Base-by-base conservation (phyloP, 2,329 filamentous ascomycete genomes). In the Purpureocillium lavendulum region DNA sequence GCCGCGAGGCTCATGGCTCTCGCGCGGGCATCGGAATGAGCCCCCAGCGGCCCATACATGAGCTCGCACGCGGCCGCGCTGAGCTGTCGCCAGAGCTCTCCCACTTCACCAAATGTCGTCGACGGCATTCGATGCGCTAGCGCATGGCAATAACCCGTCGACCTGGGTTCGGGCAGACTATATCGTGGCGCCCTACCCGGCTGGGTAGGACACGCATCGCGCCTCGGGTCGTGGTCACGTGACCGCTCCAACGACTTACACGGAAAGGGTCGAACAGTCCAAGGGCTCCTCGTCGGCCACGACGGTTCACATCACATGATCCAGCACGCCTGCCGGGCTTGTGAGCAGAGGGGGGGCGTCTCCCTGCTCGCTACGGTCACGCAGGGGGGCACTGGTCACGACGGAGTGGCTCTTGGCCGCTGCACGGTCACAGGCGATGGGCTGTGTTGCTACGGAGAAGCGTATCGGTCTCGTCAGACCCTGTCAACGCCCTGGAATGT, bases 1-100 rank as follows among this genome's bases (percentile, higher is more conserved):
- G 30, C 44, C 69, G 2, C 54, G 54, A 12, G 73, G 70, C 3
- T 52, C 48, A 1, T 80, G 74, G 75, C 45, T 71, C 12, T 21
- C 47, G 13, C 49, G 43, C 5, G 39, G 38, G 4, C 10, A 16
- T 17, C 21, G 21, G 21, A 26, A 26, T 10, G 10, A 6, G 21
- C 21, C 21, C 21, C 21, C 21, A 10, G 6, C 21, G 6, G 21
- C 21, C 10, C 21, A 26, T 6, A 35, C 36, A 18, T 35, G 36
- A 41, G 29, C n/a, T 26, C 14, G 11, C 5, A n/a, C 34, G 14
- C 3, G 14, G 6, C 11, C 24, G 29, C n/a, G n/a, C n/a, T n/a
- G n/a, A n/a, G n/a, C n/a, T n/a, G n/a, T n/a, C n/a, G n/a, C n/a
- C n/a, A n/a, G n/a, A n/a, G n/a, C n/a, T n/a, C n/a, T n/a, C n/a